Evolutionary conservation across 164 flowering plant genomes (phyloP).

Genomic region (Magnolia sinica): DNA sequence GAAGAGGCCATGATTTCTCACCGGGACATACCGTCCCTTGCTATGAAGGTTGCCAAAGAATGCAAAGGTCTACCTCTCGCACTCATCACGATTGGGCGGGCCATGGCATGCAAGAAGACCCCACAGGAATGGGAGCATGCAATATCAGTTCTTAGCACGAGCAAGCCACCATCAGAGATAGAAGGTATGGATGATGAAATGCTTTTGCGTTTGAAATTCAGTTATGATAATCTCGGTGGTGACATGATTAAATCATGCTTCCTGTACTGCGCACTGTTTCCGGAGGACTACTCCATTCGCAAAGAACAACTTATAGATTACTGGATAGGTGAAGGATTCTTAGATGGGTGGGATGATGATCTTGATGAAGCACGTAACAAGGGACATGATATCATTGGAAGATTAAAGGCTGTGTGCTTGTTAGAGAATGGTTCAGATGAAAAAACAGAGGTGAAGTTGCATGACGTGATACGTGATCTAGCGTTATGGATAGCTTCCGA

Average conservation of each 20-base stretch:
- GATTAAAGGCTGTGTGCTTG: constrained; percentile 14
- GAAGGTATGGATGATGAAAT: constrained; percentile 3
- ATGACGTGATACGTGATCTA: constrained; percentile 12
- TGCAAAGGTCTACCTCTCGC: constrained; percentile 16
- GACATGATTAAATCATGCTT: constrained; percentile 3
- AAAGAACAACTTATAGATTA: constrained; percentile 9
- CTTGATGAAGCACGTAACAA: constrained; percentile 6
- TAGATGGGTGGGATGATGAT: constrained; percentile 6
- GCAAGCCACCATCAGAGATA: background rate
- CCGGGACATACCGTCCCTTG: background rate
- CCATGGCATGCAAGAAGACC: constrained; percentile 13
- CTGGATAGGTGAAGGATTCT: constrained; percentile 16
- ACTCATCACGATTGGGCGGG: constrained; percentile 4
- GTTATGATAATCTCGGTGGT: constrained; percentile 9
- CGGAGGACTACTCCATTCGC: constrained; percentile 10
- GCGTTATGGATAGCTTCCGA: constrained; percentile 19
- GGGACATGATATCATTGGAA: constrained; percentile 10
- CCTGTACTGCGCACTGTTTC: constrained; percentile 13
- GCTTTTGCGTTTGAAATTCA: constrained; percentile 7
- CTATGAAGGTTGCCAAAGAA: background rate
- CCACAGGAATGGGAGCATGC: constrained; percentile 11
- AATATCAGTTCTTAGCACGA: background rate
- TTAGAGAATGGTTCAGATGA: constrained; percentile 11
- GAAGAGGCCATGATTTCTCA: background rate
- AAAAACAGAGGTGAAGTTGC: constrained; percentile 11